Base-by-base conservation (phyloP, 352 stramenopile genomes). In the Peronosclerospora sorghi region DNA sequence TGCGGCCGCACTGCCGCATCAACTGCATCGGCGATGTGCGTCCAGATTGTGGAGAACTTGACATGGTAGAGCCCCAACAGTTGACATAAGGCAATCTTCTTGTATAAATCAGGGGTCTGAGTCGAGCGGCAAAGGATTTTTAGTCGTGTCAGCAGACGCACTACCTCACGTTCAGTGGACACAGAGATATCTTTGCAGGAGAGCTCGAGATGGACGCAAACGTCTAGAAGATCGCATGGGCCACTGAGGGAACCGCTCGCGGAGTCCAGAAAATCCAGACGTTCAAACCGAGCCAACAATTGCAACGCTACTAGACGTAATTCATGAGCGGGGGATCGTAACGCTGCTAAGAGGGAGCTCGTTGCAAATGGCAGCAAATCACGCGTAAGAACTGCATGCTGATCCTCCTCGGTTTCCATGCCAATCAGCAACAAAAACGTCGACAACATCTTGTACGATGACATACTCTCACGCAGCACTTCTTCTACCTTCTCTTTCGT, bases 41-140 rank as follows among this genome's bases (percentile, higher is more conserved):
- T 45, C 82, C 82, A 94, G 49, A 94, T 73, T 4, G 75, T 86
- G 6, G 82, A 73, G 41, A 92, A 91, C 50, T 94, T 94, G 44
- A 94, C 77, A 45, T 94, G 80, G 55, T 86, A 90, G 14, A 92
- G 51, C 39, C 82, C 82, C 26, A 90, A 62, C 19, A 92, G 52
- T 14, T 88, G 77, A 34, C 83, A 73, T 20, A 84, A 55, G 2
- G 80, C 76, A 18, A 88, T 45, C 20, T 73, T 62, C 60, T 92
- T 90, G 68, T 90, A 88, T 8, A 90, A 21, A 0, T 51, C 36
- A n/a, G 82, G 82, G 0, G 74, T 87, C 49, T 93, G 74, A 19
- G 63, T 42, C 2, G 78, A 86, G 5, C 76, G 65, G 29, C 59
- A 73, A 1, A 91, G 45, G 19, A 91, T 74, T 52, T 92, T 88